Percentiles rank a stretch among this genome's conserved stretches.
Evolutionary conservation across 768 basidiomycete genomes (phyloP).

Genomic region (Lactifluus hygrophoroides): DNA sequence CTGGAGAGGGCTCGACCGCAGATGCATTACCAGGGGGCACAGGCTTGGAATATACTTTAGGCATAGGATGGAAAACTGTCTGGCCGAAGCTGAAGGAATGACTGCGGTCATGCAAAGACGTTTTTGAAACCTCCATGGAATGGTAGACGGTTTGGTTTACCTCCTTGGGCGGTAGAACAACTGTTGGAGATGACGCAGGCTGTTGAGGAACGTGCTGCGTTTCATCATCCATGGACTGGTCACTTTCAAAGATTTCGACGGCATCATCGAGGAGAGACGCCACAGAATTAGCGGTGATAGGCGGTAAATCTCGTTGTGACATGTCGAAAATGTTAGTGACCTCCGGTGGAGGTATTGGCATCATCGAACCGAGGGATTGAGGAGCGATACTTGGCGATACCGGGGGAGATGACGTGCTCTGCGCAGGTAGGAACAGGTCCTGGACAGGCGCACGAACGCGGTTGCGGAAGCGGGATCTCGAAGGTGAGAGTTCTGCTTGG

Average conservation of each 20-base stretch:
- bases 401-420: constrained; percentile 19
- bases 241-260: constrained; percentile 30
- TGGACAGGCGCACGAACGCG: constrained; percentile 10
- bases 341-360: constrained; percentile 36
- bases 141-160: constrained; percentile 3
- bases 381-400: constrained; percentile 15
- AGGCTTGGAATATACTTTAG: constrained; percentile 23
- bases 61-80: constrained; percentile 47
- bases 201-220: constrained; percentile 11
- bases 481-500: constrained; percentile 13
- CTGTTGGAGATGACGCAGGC: background rate
- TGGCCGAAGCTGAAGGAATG: constrained; percentile 65
- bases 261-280: constrained; percentile 30
- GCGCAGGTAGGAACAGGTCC: constrained; percentile 16
- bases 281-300: constrained; percentile 30
- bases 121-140: constrained; percentile 21
- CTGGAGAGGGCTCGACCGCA: constrained; percentile 18
- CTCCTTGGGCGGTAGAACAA: background rate
- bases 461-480: constrained; percentile 11
- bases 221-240: constrained; percentile 21
- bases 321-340: constrained; percentile 50
- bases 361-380: constrained; percentile 26
- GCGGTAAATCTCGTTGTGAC: constrained; percentile 45
- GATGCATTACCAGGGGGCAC: background rate
- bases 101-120: constrained; percentile 41